Base-by-base conservation (phyloP, 2,329 filamentous ascomycete species). In the Diaporthe sp. region DNA sequence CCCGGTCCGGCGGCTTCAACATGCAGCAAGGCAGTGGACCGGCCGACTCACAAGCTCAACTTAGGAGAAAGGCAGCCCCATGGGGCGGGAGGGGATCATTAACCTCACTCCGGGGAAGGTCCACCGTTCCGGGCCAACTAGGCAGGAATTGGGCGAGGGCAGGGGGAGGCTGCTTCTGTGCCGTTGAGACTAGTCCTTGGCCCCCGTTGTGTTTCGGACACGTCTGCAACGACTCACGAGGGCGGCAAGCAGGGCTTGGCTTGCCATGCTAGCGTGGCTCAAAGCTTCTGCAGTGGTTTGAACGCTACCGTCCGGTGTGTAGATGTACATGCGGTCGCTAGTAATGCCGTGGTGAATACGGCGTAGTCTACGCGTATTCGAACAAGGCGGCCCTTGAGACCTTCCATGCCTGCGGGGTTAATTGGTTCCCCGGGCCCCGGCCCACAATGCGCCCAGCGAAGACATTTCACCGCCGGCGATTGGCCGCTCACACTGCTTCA, bases 401-500 rank as follows among this genome's bases (percentile, higher is more conserved):
- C 17, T 7, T 57, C 55, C 55, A 31, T 19, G 61, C 25, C 39
- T 49, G 61, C 61, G 61, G 42, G 61, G 61, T 46, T 15, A 15
- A 13, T 44, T 15, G 25, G 61, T 65, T 49, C 61, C 42, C 61
- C 61, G 61, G 61, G 42, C 61, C 61, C 61, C 42, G 61, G 61
- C 61, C 42, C 61, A 65, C 61, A 22, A n/a, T 46, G 17, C 8
- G 61, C 25, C 25, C 61, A 19, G 28, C 61, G 25, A 65, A 65
- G 61, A 65, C 61, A 65, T 65, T 65, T 65, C 61, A 65, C 61
- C 39, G 42, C 42, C 42, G 42, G 61, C 61, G 61, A 65, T 65
- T 65, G 61, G 61, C 31, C 42, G 25, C 42, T 46, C 39, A 15
- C 25, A 8, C 9, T 65, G 59, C 34, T n/a, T 22, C 22, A 39